Evolutionary conservation across 441 rosid genomes (phyloP).

Genomic region (Gossypium trilobum): DNA sequence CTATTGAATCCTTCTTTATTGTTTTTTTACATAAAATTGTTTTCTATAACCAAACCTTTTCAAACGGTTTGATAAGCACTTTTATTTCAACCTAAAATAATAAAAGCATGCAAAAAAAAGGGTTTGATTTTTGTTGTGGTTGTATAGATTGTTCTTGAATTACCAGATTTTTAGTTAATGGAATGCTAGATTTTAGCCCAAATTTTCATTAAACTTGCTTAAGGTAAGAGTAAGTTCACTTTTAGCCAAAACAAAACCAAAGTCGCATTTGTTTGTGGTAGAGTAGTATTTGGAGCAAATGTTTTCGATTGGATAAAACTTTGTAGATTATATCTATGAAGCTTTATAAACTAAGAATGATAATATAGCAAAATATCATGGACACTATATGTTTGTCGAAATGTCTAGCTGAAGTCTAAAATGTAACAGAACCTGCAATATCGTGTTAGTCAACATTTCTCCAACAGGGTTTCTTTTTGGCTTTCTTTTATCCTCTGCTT

Average conservation of each 20-base stretch:
- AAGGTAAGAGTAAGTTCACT: neutral
- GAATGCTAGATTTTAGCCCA: neutral
- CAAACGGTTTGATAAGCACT: neutral
- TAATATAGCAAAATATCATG: neutral
- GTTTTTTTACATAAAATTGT: too few relatives aligned
- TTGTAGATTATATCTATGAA: neutral
- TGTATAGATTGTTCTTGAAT: neutral
- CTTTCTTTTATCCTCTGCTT: neutral
- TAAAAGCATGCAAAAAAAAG: neutral
- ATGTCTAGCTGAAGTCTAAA: slow-evolving; percentile 15
- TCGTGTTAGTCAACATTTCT: neutral
- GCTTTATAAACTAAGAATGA: neutral
- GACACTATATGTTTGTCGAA: slow-evolving; percentile 16
- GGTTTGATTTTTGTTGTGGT: neutral
- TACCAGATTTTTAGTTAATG: neutral
- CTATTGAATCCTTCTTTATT: too few relatives aligned
- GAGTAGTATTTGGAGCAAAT: neutral
- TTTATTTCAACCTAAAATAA: neutral
- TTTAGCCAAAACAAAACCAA: too few relatives aligned
- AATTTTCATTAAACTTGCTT: neutral
- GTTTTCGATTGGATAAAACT: neutral
- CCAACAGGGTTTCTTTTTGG: neutral
- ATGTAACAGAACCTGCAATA: neutral
- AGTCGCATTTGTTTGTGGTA: neutral
- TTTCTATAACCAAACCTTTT: too few relatives aligned